These are phyloP conservation scores for Castanea mollissima DNA, from an alignment of 306 rosid genomes.

Conservation along the genomic window DNA sequence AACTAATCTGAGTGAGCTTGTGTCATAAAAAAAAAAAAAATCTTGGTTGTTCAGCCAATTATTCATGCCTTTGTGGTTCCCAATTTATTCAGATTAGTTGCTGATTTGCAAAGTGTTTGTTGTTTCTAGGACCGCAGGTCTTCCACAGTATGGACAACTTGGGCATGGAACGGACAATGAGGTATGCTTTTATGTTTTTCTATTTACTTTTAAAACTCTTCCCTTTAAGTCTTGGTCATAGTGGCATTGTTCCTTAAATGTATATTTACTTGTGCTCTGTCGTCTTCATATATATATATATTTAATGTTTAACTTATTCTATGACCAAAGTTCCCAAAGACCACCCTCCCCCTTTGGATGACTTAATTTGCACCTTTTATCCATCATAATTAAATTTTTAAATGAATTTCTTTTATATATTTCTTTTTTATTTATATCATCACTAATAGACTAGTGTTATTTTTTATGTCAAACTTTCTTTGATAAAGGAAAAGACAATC, in stretches of 20 bases:
- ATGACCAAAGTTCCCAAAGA: not conserved
- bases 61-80: constrained; percentile 7
- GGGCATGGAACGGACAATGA: constrained; percentile 99
- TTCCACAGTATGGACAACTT: constrained; percentile 94
- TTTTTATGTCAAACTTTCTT: too few relatives aligned
- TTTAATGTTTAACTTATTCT: not conserved
- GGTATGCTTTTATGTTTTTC: constrained; percentile 42
- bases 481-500: too few relatives aligned
- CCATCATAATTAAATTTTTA: too few relatives aligned
- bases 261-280: not conserved
- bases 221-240: not conserved
- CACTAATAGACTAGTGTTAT: too few relatives aligned
- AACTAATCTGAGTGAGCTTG: too few relatives aligned
- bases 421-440: too few relatives aligned
- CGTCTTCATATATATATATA: not conserved
- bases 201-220: not conserved
- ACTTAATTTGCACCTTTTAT: too few relatives aligned
- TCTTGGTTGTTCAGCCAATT: not conserved
- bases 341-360: too few relatives aligned
- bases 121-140: constrained; percentile 83
- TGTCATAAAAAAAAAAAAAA: too few relatives aligned
- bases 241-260: not conserved
- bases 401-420: too few relatives aligned
- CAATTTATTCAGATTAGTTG: not conserved
- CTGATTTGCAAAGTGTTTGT: constrained; percentile 15